Conservation (phyloP, 148 eudicot species). For the Limonium bicolor region DNA sequence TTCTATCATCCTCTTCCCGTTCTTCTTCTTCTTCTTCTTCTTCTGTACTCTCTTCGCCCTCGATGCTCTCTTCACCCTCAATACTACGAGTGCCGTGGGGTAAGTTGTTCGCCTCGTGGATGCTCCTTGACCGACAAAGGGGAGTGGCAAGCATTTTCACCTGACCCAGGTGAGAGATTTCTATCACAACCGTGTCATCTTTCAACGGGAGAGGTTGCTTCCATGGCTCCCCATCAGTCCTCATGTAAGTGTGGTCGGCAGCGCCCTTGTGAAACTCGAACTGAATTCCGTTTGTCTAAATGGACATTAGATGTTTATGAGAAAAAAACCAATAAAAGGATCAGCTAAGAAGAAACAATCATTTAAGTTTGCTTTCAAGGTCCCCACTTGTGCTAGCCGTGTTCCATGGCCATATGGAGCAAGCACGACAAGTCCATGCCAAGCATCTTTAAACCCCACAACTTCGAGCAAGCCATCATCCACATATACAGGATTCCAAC, state of each 20-base stretch:
- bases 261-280: constrained; percentile 37
- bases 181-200: constrained; percentile 28
- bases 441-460: constrained; percentile 48
- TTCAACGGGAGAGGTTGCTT: constrained; percentile 38
- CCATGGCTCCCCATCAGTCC: constrained; percentile 54
- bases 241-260: constrained; percentile 33
- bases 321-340: no score
- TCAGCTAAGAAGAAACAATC: no score
- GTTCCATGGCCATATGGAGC: constrained; percentile 49
- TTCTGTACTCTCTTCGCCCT: constrained; percentile 1
- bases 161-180: constrained; percentile 33
- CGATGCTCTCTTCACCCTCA: no score
- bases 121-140: constrained; percentile 22
- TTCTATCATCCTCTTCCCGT: no score
- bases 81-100: not conserved
- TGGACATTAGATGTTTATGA: no score
- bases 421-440: constrained; percentile 38
- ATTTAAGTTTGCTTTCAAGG: no score
- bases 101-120: constrained; percentile 15
- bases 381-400: constrained; percentile 40
- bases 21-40: not conserved
- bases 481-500: constrained; percentile 31
- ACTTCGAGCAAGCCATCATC: constrained; percentile 43
- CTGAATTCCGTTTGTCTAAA: constrained; percentile 29
- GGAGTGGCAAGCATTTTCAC: constrained; percentile 21